Conservation (phyloP, 768 basidiomycete species). For the Boletellus ananiceps region DNA sequence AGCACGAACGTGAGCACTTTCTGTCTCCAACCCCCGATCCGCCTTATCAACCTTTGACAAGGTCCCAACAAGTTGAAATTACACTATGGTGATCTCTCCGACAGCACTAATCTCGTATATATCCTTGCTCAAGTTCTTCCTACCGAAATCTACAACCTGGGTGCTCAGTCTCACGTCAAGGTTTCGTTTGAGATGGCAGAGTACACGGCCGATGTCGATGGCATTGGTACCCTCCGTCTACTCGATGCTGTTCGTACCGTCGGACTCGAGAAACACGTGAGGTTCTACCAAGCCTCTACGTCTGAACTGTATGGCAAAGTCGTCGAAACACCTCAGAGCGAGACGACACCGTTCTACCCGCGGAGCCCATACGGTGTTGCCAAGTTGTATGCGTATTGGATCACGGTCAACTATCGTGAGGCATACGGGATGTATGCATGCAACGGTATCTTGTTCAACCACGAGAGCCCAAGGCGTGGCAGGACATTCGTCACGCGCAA, state of each 20-base stretch:
- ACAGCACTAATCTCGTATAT: slow-evolving; percentile 96
- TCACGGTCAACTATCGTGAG: slow-evolving; percentile 89
- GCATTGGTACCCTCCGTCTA: slow-evolving; percentile 88
- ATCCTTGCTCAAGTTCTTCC: slow-evolving; percentile 94
- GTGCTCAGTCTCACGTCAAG: slow-evolving; percentile 97
- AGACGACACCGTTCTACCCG: slow-evolving; percentile 98
- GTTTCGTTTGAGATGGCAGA: slow-evolving; percentile 99
- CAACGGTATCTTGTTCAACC: slow-evolving; percentile 97
- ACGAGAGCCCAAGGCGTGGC: slow-evolving; percentile 93
- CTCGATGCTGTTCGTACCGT: slow-evolving; percentile 96
- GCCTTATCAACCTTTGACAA: slow-evolving; percentile 23
- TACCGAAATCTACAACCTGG: slow-evolving; percentile 96
- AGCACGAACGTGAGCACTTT: slow-evolving; percentile 72
- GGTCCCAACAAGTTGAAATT: slow-evolving; percentile 75
- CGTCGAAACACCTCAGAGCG: slow-evolving; percentile 90
- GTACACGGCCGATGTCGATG: slow-evolving; percentile 97
- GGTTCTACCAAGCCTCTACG: slow-evolving; percentile 97
- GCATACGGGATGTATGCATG: slow-evolving; percentile 95
- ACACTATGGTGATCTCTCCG: slow-evolving; percentile 91
- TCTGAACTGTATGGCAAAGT: slow-evolving; percentile 98
- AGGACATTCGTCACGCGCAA: slow-evolving; percentile 96
- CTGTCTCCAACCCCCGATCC: not conserved
- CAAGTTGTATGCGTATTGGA: slow-evolving; percentile 91
- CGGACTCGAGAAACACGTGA: slow-evolving; percentile 86
- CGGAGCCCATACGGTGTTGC: slow-evolving; percentile 95